Conservation (phyloP, 306 rosid genomes). For the Urtica urens region DNA sequence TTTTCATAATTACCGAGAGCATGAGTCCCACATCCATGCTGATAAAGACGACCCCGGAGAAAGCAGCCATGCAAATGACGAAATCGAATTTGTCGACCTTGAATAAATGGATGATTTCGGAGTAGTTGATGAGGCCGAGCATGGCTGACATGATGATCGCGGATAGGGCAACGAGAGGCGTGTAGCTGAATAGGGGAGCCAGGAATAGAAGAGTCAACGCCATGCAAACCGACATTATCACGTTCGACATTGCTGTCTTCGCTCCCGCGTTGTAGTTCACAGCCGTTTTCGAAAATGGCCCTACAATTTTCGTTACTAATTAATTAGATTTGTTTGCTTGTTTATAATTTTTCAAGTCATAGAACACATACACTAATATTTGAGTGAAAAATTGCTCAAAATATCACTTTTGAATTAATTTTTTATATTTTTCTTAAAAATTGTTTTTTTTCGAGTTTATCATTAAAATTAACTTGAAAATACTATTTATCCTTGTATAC, state of each 20-base stretch:
- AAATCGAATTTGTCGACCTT: constrained; percentile 85
- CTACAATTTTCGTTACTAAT: constrained; percentile 22
- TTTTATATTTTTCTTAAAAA: neutral
- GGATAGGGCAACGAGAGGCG: constrained; percentile 75
- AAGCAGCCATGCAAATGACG: constrained; percentile 53
- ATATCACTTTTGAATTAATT: too few relatives aligned
- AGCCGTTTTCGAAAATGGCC: constrained; percentile 93
- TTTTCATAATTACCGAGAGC: constrained; percentile 43
- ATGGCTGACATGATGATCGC: constrained; percentile 74
- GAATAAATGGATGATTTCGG: constrained; percentile 33
- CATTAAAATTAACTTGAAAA: too few relatives aligned
- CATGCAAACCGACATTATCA: constrained; percentile 44
- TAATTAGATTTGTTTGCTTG: too few relatives aligned
- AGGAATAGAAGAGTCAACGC: constrained; percentile 43
- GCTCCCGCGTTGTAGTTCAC: constrained; percentile 81
- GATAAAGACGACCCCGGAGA: constrained; percentile 41
- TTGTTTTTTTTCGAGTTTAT: too few relatives aligned
- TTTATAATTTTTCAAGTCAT: too few relatives aligned
- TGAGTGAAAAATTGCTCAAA: too few relatives aligned
- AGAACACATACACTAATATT: too few relatives aligned
- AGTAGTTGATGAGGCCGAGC: constrained; percentile 56
- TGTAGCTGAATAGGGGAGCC: constrained; percentile 70
- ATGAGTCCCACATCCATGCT: constrained; percentile 66
- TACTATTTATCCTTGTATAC: too few relatives aligned
- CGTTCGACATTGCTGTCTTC: constrained; percentile 51